phyloP scores from a whole-genome alignment of 1,284 basidiomycete genomes.

The Exobasidium cylindrosporum region DNA sequence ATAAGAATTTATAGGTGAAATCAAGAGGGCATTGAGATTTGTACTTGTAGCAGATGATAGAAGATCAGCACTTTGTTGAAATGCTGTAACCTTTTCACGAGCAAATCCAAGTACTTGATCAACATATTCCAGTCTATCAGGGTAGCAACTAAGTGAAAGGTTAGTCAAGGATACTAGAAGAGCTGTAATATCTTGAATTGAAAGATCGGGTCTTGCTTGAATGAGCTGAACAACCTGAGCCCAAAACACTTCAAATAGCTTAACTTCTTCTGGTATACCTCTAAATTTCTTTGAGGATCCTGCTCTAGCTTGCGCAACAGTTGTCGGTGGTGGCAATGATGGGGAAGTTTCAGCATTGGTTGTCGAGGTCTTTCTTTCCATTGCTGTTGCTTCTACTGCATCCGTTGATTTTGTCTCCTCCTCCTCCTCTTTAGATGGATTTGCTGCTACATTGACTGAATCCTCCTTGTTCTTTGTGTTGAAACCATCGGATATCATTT shows the following conservation, averaged over 20 bases:
- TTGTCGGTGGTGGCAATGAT: neutral
- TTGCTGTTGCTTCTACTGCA: neutral
- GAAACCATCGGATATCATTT: constrained; percentile 21
- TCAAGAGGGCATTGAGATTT: constrained; percentile 46
- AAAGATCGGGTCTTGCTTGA: constrained; percentile 52
- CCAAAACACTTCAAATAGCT: constrained; percentile 55
- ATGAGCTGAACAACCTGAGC: constrained; percentile 53
- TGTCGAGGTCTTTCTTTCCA: constrained; percentile 7
- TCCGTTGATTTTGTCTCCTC: neutral
- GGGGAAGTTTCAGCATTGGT: neutral
- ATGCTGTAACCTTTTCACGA: constrained; percentile 38
- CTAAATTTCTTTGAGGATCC: constrained; percentile 42
- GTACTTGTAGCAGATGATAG: constrained; percentile 32
- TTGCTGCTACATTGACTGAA: constrained; percentile 8
- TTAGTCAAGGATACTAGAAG: constrained; percentile 50
- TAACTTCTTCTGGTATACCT: constrained; percentile 52
- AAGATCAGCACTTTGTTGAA: constrained; percentile 31
- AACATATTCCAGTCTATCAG: constrained; percentile 53
- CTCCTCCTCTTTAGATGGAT: constrained; percentile 20
- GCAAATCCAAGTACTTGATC: constrained; percentile 54
- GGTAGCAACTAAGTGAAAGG: constrained; percentile 52
- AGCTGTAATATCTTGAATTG: constrained; percentile 49
- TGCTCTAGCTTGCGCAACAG: constrained; percentile 7
- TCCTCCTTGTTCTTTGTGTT: constrained; percentile 20
- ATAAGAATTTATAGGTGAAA: constrained; percentile 51